phyloP scores from a whole-genome alignment of 140 eudicot genomes.

The Ambrosia hybrid region DNA sequence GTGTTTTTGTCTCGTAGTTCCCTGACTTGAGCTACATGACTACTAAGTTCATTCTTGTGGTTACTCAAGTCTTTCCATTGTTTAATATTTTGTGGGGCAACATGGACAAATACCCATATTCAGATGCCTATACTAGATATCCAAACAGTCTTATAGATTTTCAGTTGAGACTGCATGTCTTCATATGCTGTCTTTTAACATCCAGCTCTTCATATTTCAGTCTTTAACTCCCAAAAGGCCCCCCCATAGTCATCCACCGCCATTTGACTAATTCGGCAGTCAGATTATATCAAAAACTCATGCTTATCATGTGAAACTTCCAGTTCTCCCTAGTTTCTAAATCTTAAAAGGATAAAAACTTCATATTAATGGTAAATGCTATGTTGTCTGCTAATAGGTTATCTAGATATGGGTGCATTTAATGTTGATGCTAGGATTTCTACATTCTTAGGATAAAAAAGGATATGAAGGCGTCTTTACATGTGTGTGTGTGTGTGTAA shows the following conservation, averaged over 20 bases:
- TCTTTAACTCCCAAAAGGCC: not conserved
- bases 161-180: not conserved
- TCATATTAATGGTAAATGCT: not conserved
- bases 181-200: constrained; percentile 1
- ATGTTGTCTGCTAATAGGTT: not conserved
- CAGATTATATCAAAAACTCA: constrained; percentile 9
- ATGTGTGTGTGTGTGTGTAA: constrained; percentile 16
- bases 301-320: constrained; percentile 1
- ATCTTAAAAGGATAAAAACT: constrained; percentile 7
- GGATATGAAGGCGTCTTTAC: constrained; percentile 16
- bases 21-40: constrained; percentile 1
- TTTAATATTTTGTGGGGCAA: not conserved
- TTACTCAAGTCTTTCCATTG: constrained; percentile 6
- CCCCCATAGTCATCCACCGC: not conserved
- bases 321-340: constrained; percentile 1
- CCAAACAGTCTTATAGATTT: constrained; percentile 5
- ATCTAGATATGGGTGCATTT: not conserved
- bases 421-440: constrained; percentile 11
- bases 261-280: constrained; percentile 4
- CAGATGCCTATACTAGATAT: not conserved
- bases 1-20: constrained; percentile 14
- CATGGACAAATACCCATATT: constrained; percentile 2
- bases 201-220: constrained; percentile 8
- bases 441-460: not conserved
- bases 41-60: not conserved